phyloP scores from a whole-genome alignment of 257 asterid species.

The Fraxinus quadrangulata region DNA sequence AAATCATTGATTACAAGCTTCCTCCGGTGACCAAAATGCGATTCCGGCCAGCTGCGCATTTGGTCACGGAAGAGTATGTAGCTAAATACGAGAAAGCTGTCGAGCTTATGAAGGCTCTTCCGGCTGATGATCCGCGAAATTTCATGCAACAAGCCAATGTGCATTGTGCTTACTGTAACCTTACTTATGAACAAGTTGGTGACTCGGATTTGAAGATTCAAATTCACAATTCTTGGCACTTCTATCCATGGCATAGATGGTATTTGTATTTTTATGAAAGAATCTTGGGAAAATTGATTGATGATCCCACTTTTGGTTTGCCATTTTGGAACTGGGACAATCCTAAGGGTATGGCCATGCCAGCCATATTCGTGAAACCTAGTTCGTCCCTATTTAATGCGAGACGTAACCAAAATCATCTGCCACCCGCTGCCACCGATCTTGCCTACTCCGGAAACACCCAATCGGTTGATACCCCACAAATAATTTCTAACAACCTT shows the following conservation, averaged over 20 bases:
- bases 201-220: not conserved
- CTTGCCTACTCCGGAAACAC: not conserved
- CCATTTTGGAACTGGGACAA: conserved; percentile 18
- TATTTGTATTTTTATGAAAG: conserved; percentile 20
- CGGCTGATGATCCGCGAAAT: conserved; percentile 29
- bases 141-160: conserved; percentile 17
- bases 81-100: conserved; percentile 34
- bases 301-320: conserved; percentile 18
- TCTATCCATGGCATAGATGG: conserved; percentile 21
- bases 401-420: not conserved
- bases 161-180: conserved; percentile 21
- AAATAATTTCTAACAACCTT: not conserved
- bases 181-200: not conserved
- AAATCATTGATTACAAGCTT: conserved; percentile 30
- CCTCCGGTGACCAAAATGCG: conserved; percentile 32
- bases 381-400: not conserved
- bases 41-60: conserved; percentile 42
- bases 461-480: not conserved
- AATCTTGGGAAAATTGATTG: conserved; percentile 13
- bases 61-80: conserved; percentile 35
- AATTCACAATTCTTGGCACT: conserved; percentile 11
- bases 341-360: conserved; percentile 4
- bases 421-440: not conserved
- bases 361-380: not conserved
- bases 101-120: conserved; percentile 24